These are phyloP conservation scores for Ganoderma meredithae DNA, from an alignment of 1,284 basidiomycete genomes.

Conservation along the genomic window DNA sequence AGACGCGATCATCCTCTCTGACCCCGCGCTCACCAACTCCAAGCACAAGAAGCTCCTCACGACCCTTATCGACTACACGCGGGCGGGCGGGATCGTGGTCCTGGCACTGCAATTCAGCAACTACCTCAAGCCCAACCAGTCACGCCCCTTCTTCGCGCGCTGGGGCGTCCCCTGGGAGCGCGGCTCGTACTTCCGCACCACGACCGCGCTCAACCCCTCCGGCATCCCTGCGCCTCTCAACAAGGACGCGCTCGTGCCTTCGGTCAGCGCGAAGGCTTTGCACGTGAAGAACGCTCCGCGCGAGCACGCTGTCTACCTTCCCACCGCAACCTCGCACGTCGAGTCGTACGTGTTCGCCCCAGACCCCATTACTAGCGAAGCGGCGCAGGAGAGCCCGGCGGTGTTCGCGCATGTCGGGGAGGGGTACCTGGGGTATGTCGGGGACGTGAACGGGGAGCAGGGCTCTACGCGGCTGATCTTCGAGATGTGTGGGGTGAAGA, in stretches of 20 bases:
- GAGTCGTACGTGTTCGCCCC: slow-evolving; percentile 27
- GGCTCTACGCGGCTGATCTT: slow-evolving; percentile 26
- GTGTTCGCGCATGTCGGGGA: slow-evolving; percentile 28
- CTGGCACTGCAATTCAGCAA: slow-evolving; percentile 8
- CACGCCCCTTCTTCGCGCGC: slow-evolving; percentile 15
- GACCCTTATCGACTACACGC: slow-evolving; percentile 20
- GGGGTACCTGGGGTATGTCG: slow-evolving; percentile 34
- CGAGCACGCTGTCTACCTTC: slow-evolving; percentile 28
- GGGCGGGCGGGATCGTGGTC: not conserved
- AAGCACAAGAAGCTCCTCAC: slow-evolving; percentile 12
- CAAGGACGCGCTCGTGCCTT: slow-evolving; percentile 20
- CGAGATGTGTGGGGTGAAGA: slow-evolving; percentile 34
- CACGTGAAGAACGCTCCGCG: slow-evolving; percentile 27
- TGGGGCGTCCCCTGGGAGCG: slow-evolving; percentile 31
- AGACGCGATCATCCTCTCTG: slow-evolving; percentile 26
- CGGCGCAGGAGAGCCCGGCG: slow-evolving; percentile 30
- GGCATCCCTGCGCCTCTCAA: slow-evolving; percentile 31
- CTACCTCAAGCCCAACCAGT: slow-evolving; percentile 8
- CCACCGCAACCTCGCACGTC: slow-evolving; percentile 22
- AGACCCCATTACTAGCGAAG: slow-evolving; percentile 11
- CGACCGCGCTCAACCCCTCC: slow-evolving; percentile 29
- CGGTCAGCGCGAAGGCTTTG: slow-evolving; percentile 32
- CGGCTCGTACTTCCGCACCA: slow-evolving; percentile 31
- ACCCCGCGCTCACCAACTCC: slow-evolving; percentile 16
- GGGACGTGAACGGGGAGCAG: slow-evolving; percentile 35